Evolutionary conservation across 2,329 filamentous ascomycete genomes (phyloP).

Genomic region (Lomentospora prolificans): DNA sequence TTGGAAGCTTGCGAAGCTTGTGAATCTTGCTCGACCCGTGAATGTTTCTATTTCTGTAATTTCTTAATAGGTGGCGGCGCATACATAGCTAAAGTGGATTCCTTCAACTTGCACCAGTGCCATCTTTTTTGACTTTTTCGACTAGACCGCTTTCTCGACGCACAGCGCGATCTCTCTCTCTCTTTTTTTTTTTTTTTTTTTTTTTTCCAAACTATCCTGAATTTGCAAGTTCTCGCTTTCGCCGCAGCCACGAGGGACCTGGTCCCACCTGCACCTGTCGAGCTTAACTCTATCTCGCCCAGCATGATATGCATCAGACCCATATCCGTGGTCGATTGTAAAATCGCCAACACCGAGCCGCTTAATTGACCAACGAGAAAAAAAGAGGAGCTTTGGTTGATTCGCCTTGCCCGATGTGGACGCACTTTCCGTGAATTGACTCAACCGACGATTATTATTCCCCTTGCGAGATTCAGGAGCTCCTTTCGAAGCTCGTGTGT

Average conservation of each 20-base stretch:
- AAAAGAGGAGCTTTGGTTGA: too few species aligned
- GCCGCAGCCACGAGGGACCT: too few species aligned
- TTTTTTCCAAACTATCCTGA: not conserved
- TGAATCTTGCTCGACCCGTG: not conserved
- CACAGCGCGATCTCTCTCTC: not conserved
- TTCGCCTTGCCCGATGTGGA: too few species aligned
- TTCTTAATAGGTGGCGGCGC: too few species aligned
- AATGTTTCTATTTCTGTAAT: too few species aligned
- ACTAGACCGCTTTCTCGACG: not conserved
- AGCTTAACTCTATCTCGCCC: constrained; percentile 1
- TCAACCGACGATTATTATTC: too few species aligned
- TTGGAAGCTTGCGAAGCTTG: not conserved
- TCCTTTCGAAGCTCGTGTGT: too few species aligned
- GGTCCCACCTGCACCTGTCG: not conserved
- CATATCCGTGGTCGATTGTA: not conserved
- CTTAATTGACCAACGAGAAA: too few species aligned
- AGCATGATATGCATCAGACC: not conserved
- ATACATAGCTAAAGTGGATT: not conserved
- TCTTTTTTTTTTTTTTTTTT: not conserved
- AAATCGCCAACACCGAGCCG: not conserved
- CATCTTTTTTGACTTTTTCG: not conserved
- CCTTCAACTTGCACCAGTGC: not conserved
- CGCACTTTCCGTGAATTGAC: too few species aligned
- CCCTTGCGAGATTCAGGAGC: too few species aligned
- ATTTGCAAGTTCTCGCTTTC: too few species aligned